Evolutionary conservation across 1,139 yeast genomes (phyloP).

Genomic region (Suhomyces terraborum): DNA sequence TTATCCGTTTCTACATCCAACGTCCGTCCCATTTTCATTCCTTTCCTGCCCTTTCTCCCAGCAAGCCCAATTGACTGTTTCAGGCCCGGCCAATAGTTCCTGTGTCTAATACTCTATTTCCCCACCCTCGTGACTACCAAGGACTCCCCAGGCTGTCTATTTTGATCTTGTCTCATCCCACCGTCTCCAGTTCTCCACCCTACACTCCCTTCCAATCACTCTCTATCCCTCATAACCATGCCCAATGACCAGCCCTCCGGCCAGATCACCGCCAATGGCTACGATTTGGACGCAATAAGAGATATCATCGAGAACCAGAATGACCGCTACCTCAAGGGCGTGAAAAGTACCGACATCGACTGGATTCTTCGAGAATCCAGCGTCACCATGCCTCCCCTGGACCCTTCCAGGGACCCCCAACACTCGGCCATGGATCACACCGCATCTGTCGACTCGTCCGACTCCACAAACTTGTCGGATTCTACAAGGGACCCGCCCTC

Average conservation of each 20-base stretch:
- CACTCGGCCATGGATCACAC: neutral
- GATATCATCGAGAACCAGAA: constrained; percentile 18
- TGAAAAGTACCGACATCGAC: constrained; percentile 41
- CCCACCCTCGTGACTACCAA: neutral
- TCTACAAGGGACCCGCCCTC: neutral
- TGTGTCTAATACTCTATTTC: too few relatives aligned
- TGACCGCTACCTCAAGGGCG: constrained; percentile 27
- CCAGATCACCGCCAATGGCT: constrained; percentile 5
- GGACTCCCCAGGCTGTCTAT: neutral
- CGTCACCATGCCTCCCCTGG: constrained; percentile 13
- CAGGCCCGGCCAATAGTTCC: too few relatives aligned
- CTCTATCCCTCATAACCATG: neutral
- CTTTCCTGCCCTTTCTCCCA: too few relatives aligned
- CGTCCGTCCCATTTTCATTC: too few relatives aligned
- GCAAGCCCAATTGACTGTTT: too few relatives aligned
- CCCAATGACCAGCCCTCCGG: neutral
- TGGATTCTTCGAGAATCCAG: constrained; percentile 50
- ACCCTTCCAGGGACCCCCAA: neutral
- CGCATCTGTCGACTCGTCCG: neutral
- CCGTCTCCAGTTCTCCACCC: neutral
- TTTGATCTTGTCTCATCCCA: neutral
- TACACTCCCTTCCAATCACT: neutral
- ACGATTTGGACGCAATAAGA: constrained; percentile 19
- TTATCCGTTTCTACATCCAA: too few relatives aligned
- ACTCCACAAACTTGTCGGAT: neutral